Conservation (phyloP, 495 filamentous ascomycete species). For the Trichoderma erinaceum region DNA sequence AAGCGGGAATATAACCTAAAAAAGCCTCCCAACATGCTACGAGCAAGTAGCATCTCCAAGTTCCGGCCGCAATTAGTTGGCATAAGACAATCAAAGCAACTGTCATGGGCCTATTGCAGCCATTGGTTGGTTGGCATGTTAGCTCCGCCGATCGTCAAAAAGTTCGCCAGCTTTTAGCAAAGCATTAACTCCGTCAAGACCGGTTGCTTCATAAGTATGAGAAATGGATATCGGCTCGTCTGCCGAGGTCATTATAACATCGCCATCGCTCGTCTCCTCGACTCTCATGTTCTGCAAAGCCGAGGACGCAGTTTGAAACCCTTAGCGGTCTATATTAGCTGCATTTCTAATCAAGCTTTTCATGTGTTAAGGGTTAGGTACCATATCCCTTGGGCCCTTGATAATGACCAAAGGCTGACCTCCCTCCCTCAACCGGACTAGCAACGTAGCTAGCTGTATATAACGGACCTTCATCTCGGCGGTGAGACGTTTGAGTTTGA, state of each 20-base stretch:
- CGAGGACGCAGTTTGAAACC: slow-evolving; percentile 14
- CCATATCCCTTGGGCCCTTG: slow-evolving; percentile 13
- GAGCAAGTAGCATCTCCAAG: not conserved
- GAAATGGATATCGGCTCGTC: not conserved
- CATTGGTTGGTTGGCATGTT: not conserved
- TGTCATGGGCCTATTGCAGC: not conserved
- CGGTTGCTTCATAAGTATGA: not conserved
- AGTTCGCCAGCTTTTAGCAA: slow-evolving; percentile 50
- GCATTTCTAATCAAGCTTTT: slow-evolving; percentile 18
- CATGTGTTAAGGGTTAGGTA: slow-evolving; percentile 14
- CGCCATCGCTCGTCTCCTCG: slow-evolving; percentile 2
- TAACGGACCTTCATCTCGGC: slow-evolving; percentile 14
- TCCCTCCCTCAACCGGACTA: not conserved
- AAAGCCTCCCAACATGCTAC: not conserved
- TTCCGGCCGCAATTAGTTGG: not conserved
- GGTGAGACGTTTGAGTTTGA: slow-evolving; percentile 28
- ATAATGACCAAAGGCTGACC: not conserved
- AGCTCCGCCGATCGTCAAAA: slow-evolving; percentile 31
- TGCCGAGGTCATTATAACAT: slow-evolving; percentile 11
- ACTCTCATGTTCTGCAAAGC: slow-evolving; percentile 11
- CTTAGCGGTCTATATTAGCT: slow-evolving; percentile 22
- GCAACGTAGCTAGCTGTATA: not conserved
- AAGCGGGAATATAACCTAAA: not conserved
- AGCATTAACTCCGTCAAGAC: slow-evolving; percentile 47
- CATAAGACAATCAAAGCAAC: not conserved